Base-by-base conservation (phyloP, 306 rosid genomes). In the Castanea mollissima region DNA sequence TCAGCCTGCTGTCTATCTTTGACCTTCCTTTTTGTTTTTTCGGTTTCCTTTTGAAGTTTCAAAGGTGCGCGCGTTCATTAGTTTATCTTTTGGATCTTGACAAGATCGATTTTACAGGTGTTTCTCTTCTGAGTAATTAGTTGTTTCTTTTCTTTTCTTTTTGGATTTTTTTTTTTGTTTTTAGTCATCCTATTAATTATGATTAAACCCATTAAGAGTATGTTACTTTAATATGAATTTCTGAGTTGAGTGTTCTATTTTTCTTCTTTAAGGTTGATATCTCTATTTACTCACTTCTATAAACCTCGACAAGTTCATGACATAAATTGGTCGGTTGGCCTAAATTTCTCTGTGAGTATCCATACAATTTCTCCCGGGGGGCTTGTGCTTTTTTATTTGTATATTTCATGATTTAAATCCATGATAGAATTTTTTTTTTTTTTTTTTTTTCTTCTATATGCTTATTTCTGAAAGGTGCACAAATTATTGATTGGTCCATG, bases 61-160 rank as follows among this genome's bases (percentile, higher is more conserved):
- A 62, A 62, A 34, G 69, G 19, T 79, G 52, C 56, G 74, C 51
- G 13, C 25, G 59, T 69, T 71, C 63, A 25, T 25, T 49, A 6
- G 59, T 27, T 38, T 71, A 14, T 49, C 58, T 49, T 52, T 41
- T 57, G 68, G 55, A 54, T 74, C 16, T 67, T 35, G 23, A 19
- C 4, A 21, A 35, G 76, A 73, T 14, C 68, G 35, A 76, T 71
- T 64, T 77, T 63, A 75, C 58, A 55, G 23, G 62, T 65, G 69
- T 63, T 49, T 49, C 73, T 81, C 76, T 73, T 83, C 56, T 72
- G 85, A 83, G 85, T 81, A 79, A 76, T 86, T 46, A 23, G 77
- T 41, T 57, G 55, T 76, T 67, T 21, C 8, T 18, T 41, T 34
- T 58, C 49, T 54, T 56, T 44, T 49, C 1, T 49, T 49, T 49